Conservation (phyloP, 2,329 filamentous ascomycete genomes). For the Colletotrichum ledebouriae region DNA sequence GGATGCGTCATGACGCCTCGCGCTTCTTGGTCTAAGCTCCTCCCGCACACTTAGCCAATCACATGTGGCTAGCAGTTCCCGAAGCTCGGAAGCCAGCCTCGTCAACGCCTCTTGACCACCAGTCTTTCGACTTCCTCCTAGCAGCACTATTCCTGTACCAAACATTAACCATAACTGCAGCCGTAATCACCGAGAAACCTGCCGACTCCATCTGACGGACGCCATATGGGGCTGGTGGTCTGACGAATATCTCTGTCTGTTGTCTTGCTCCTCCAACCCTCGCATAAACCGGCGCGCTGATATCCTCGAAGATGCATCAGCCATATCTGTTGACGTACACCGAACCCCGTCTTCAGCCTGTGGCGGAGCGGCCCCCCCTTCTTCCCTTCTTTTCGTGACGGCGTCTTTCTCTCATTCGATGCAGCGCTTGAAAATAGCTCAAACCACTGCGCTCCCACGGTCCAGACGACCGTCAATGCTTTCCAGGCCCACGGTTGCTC, state of each 20-base stretch:
- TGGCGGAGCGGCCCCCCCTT: conserved; percentile 4
- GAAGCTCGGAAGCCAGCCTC: conserved; percentile 4
- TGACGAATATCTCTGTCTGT: neutral
- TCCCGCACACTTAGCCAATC: conserved; percentile 23
- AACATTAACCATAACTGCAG: neutral
- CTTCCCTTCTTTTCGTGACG: conserved; percentile 12
- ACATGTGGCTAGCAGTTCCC: neutral
- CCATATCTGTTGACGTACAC: neutral
- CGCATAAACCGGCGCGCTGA: neutral
- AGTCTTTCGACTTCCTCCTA: neutral
- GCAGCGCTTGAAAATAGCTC: conserved; percentile 3
- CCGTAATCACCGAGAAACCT: conserved; percentile 1
- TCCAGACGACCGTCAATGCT: conserved; percentile 19
- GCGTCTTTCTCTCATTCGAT: conserved; percentile 15
- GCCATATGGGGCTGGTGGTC: conserved; percentile 5
- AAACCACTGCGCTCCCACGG: conserved; percentile 19
- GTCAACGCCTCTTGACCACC: conserved; percentile 15
- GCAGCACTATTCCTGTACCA: conserved; percentile 22
- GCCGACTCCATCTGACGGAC: conserved; percentile 16
- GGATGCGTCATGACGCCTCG: conserved; percentile 22
- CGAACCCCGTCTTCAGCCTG: conserved; percentile 7
- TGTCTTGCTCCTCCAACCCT: neutral
- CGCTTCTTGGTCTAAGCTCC: conserved; percentile 18
- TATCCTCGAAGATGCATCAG: no score
- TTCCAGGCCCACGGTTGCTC: conserved; percentile 10